These are phyloP conservation scores for Moesziomyces antarcticus DNA, from an alignment of 1,284 basidiomycete genomes.

Conservation along the genomic window DNA sequence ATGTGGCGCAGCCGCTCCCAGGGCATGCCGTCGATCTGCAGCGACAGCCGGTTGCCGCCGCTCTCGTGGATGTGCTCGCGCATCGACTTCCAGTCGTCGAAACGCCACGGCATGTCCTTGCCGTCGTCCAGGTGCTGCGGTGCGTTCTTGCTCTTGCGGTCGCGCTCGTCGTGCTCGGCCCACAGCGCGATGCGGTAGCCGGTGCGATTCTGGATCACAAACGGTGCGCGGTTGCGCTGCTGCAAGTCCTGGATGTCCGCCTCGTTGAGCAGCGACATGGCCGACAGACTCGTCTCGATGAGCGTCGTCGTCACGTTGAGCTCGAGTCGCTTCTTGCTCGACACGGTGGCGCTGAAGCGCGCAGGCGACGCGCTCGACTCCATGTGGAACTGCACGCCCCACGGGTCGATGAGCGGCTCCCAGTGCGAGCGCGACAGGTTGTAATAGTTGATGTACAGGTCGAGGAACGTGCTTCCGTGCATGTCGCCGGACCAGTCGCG, in stretches of 20 bases:
- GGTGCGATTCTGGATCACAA: conserved; percentile 89
- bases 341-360: conserved; percentile 75
- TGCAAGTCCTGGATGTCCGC: conserved; percentile 69
- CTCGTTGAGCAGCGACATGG: conserved; percentile 77
- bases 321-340: conserved; percentile 86
- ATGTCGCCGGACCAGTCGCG: conserved; percentile 96
- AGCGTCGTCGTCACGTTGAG: conserved; percentile 94
- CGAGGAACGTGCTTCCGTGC: conserved; percentile 58
- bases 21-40: conserved; percentile 82
- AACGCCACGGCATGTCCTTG: conserved; percentile 89
- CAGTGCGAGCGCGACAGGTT: conserved; percentile 98
- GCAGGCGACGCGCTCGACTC: conserved; percentile 68
- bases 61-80: conserved; percentile 74
- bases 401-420: conserved; percentile 99
- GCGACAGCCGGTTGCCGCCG: conserved; percentile 56
- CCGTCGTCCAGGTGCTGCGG: conserved; percentile 74
- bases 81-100: conserved; percentile 94
- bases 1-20: conserved; percentile 93
- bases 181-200: conserved; percentile 73
- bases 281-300: conserved; percentile 84
- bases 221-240: conserved; percentile 84
- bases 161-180: conserved; percentile 71
- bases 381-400: conserved; percentile 80
- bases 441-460: conserved; percentile 93
- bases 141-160: conserved; percentile 60